These are phyloP conservation scores for Thalassiosira ordinaria DNA, from an alignment of 352 stramenopile genomes.

Conservation along the genomic window DNA sequence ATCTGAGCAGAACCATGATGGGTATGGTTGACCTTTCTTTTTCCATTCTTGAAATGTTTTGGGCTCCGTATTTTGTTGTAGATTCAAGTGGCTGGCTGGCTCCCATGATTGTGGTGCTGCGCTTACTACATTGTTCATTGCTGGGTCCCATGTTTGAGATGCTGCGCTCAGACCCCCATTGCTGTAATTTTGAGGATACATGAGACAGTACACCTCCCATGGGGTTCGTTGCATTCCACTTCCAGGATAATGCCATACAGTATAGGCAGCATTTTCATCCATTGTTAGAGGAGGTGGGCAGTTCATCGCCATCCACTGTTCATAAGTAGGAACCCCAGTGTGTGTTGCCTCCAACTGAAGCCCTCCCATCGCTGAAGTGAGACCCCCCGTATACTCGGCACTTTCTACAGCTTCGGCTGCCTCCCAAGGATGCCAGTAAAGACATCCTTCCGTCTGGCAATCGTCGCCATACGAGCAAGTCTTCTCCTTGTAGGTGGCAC, in stretches of 20 bases:
- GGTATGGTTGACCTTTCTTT: conserved; percentile 41
- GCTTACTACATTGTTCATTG: conserved; percentile 15
- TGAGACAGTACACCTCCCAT: conserved; percentile 56
- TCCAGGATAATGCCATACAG: conserved; percentile 54
- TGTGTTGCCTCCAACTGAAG: conserved; percentile 8
- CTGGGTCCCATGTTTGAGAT: conserved; percentile 26
- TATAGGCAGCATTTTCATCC: conserved; percentile 45
- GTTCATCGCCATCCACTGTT: conserved; percentile 50
- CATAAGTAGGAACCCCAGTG: conserved; percentile 36
- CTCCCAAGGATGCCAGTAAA: conserved; percentile 69
- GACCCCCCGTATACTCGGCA: background rate
- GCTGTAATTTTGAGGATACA: conserved; percentile 39
- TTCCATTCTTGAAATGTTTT: conserved; percentile 61
- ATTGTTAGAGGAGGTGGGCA: conserved; percentile 46
- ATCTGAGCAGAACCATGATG: conserved; percentile 57
- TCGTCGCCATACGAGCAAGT: conserved; percentile 68
- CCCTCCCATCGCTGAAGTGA: conserved; percentile 1
- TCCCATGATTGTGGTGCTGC: conserved; percentile 35
- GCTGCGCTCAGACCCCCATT: conserved; percentile 11
- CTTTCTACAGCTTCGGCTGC: conserved; percentile 30
- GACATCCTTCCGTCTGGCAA: conserved; percentile 72
- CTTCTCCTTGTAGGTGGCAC: conserved; percentile 63
- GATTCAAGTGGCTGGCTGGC: conserved; percentile 3
- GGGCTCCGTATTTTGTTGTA: conserved; percentile 22
- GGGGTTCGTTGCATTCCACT: conserved; percentile 59